Base-by-base conservation (phyloP, 1,284 basidiomycete species). In the Ganoderma multipileum region DNA sequence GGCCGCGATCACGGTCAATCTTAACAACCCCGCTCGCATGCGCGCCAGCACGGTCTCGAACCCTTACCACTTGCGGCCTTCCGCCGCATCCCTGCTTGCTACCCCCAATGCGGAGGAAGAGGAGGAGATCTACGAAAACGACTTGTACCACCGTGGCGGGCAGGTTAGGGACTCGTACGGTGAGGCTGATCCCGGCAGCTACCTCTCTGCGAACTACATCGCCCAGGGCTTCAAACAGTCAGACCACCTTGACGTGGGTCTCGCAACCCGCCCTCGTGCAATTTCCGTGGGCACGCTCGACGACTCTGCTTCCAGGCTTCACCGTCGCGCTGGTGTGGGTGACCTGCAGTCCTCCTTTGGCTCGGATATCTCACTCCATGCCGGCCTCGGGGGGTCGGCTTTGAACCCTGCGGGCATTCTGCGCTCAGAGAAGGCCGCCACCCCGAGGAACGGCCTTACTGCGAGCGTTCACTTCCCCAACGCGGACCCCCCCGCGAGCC, bases 281-380 rank as follows among this genome's bases (percentile, higher is more conserved):
- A 96, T 95, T 62, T 97, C 96, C 20, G 94, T 98, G 47, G 95
- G 95, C 41, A 93, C 89, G 66, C 86, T 97, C n/a, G 95, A 97
- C 76, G 94, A 96, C 75, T 87, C 78, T 23, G 72, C 76, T 86
- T 63, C 82, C 85, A 74, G 90, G 87, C 66, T 81, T 86, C 66
- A 91, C 75, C 89, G 91, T 68, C 89, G 91, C 72, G 83, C 87
- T 42, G 85, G 87, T 12, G 85, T 85, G 18, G 84, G 84, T 66
- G 91, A 91, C 71, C 78, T 86, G 55, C 84, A 83, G 66, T 72
- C 78, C 59, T 80, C 86, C 26, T 94, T 91, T 77, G 80, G 90
- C 70, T 87, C 81, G 68, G 89, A 92, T 76, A 87, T 77, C 70
- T 79, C 72, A 77, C 80, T 74, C 66, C 79, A 81, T 71, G 74